Conservation (phyloP, 2,329 filamentous ascomycete species). For the Calonectria crousiana region DNA sequence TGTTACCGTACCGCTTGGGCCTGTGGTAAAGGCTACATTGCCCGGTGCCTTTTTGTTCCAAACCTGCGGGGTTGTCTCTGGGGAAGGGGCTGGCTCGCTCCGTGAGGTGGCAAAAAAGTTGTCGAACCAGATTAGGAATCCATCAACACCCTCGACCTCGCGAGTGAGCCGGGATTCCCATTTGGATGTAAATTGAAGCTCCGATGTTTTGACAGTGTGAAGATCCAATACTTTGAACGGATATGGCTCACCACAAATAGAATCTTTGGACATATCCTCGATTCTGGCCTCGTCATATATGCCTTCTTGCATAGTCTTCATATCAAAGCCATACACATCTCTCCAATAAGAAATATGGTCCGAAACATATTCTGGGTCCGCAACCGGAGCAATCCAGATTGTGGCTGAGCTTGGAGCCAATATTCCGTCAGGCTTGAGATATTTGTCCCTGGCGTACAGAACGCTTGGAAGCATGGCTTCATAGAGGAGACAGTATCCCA, state of each 20-base stretch:
- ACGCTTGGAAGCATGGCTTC: constrained; percentile 97
- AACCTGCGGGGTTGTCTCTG: constrained; percentile 69
- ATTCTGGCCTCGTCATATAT: constrained; percentile 88
- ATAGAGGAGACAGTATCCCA: constrained; percentile 94
- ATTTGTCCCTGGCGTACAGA: constrained; percentile 87
- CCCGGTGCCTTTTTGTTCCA: constrained; percentile 70
- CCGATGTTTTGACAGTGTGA: constrained; percentile 76
- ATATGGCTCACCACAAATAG: constrained; percentile 69
- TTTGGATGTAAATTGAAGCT: constrained; percentile 79
- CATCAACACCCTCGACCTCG: constrained; percentile 80
- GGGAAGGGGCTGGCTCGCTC: constrained; percentile 61
- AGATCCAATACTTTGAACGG: constrained; percentile 83
- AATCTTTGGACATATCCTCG: constrained; percentile 73
- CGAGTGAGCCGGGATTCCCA: constrained; percentile 73
- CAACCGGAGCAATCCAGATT: constrained; percentile 84
- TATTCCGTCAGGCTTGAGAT: constrained; percentile 82
- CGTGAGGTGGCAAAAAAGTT: constrained; percentile 84
- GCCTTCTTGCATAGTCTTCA: constrained; percentile 87
- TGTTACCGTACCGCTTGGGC: constrained; percentile 80
- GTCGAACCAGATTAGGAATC: constrained; percentile 94
- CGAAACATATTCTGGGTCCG: constrained; percentile 80
- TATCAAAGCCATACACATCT: constrained; percentile 94
- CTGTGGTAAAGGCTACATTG: constrained; percentile 88
- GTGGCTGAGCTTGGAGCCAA: constrained; percentile 90
- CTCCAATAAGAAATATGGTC: constrained; percentile 90